A percentile compares a stretch with the other conserved stretches of the same genome.
Conservation (phyloP, 176 grass and related monocot genomes). For the Avena eriantha region DNA sequence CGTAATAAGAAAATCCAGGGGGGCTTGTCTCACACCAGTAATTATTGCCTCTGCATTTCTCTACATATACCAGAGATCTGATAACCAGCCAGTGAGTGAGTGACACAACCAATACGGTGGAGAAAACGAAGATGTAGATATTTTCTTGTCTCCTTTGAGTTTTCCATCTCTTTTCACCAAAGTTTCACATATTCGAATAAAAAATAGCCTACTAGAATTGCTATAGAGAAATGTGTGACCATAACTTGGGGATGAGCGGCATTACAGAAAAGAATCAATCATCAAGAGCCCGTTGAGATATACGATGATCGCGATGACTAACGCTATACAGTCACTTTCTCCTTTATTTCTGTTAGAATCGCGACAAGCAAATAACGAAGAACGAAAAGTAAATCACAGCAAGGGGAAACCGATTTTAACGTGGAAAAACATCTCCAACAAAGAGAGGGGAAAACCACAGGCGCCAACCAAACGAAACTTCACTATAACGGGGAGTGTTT, state of each 20-base stretch:
- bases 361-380: no score
- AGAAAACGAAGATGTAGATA: neutral
- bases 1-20: neutral
- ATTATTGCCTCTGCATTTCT: neutral
- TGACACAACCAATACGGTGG: neutral
- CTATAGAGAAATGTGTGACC: neutral
- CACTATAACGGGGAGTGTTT: no score
- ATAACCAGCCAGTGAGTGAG: neutral
- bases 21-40: neutral
- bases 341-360: no score
- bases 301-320: no score
- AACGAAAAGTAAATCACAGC: no score
- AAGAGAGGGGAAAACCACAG: no score
- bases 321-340: no score
- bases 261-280: neutral
- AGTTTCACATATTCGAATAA: neutral
- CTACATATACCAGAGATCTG: neutral
- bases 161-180: neutral
- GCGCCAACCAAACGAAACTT: no score
- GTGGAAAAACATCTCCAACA: no score
- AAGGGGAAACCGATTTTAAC: no score
- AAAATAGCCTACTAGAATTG: neutral
- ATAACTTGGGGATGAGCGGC: neutral
- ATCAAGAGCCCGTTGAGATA: neutral
- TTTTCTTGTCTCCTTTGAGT: neutral